Base-by-base conservation (phyloP, 164 flowering plant species). In the Saururus chinensis region DNA sequence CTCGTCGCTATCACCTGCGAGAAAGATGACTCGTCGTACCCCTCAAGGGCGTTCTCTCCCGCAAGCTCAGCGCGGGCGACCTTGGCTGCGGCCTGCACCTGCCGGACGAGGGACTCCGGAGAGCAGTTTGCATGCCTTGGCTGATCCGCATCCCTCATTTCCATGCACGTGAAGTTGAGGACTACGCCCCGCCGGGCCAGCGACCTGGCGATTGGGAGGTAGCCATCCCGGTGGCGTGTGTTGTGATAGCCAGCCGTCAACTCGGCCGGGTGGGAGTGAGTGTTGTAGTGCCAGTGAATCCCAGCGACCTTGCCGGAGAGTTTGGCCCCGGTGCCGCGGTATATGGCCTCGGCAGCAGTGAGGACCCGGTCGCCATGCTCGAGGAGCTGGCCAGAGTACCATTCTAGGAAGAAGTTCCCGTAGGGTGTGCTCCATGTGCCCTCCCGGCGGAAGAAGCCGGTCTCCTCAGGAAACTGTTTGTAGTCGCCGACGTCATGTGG, bases 81-180 rank as follows among this genome's bases (percentile, higher is more conserved):
- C 66, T 68, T 77, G 12, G 88, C 72, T 55, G 87, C 98, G 70
- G 69, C 73, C 80, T 82, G 84, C 19, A 84, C 98, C 71, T 91
- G 98, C 64, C 69, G 62, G 19, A 88, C 96, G 62, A 91, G 70
- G 6, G 85, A 84, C 77, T 88, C 89, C 4, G 98, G 96, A 4
- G 96, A 88, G 79, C 96, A 82, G 45, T 79, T 78, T 40, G 97
- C 92, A 60, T 72, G 25, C 25, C 56, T 75, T 11, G 92, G 95
- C 71, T 91, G 98, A 56, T 88, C 83, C 7, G 73, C 67, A 52
- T 91, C 96, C 70, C 70, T 80, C 98, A 91, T 91, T 67, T 91
- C 98, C 98, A 91, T 91, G 76, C 95, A 91, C 25, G 98, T 91
- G 75, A 88, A 91, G 74, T 91, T 91, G 21, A 91, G 65, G 13